A percentile compares a stretch with the other conserved stretches of the same genome.
Conservation (phyloP, 2,329 filamentous ascomycete species). For the Fusarium pseudoanthophilum region DNA sequence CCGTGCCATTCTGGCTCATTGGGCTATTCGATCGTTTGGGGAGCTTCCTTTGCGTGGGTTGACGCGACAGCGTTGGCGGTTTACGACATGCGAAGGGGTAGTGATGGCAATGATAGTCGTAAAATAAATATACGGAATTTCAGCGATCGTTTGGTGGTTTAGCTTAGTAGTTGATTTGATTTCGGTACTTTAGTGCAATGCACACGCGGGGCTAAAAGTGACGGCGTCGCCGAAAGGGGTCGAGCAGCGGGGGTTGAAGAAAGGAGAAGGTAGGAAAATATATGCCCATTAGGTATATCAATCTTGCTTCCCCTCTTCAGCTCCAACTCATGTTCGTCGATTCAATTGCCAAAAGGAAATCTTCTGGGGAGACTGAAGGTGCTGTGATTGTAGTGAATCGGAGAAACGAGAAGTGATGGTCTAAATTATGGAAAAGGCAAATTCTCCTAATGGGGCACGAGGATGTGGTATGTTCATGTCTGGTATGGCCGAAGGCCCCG, state of each 20-base stretch:
- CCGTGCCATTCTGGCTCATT: constrained; percentile 44
- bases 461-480: constrained; percentile 1
- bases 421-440: neutral
- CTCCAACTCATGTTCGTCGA: constrained; percentile 21
- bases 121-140: constrained; percentile 8
- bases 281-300: constrained; percentile 4
- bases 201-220: constrained; percentile 26
- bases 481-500: constrained; percentile 6
- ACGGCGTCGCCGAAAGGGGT: constrained; percentile 36
- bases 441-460: neutral
- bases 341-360: neutral
- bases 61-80: constrained; percentile 31
- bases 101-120: neutral
- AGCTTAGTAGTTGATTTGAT: constrained; percentile 7
- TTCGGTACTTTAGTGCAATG: constrained; percentile 18
- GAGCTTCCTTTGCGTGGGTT: constrained; percentile 27
- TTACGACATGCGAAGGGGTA: constrained; percentile 31
- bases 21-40: constrained; percentile 15
- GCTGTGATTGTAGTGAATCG: neutral
- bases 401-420: neutral
- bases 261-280: neutral
- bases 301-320: constrained; percentile 22
- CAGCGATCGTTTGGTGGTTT: constrained; percentile 15
- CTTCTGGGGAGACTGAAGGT: neutral
- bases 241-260: constrained; percentile 5